Percentiles rank a stretch among this genome's conserved stretches.
phyloP scores from a whole-genome alignment of 1,284 basidiomycete species.

The Rhodotorula sp. region DNA sequence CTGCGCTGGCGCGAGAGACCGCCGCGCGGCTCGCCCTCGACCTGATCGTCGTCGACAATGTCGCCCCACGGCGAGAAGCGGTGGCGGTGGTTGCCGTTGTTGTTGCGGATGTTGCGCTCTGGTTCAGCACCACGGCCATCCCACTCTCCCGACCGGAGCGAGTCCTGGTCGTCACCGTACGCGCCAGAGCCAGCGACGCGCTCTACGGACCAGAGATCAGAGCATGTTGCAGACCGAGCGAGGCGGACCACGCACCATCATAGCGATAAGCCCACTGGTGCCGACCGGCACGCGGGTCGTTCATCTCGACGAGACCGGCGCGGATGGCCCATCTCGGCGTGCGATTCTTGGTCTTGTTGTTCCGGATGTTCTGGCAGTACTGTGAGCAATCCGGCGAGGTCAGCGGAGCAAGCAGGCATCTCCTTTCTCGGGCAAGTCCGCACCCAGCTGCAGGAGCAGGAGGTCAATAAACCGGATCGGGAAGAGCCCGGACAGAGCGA shows the following conservation, averaged over 20 bases:
- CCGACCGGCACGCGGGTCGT: slow-evolving; percentile 67
- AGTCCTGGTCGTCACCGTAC: slow-evolving; percentile 16
- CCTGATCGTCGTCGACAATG: slow-evolving; percentile 34
- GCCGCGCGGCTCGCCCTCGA: slow-evolving; percentile 29
- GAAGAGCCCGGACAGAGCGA: slow-evolving; percentile 3
- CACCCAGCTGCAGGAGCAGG: slow-evolving; percentile 14
- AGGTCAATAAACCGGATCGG: not conserved
- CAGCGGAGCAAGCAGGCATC: not conserved
- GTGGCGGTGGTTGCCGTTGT: slow-evolving; percentile 4
- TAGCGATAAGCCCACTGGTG: slow-evolving; percentile 77
- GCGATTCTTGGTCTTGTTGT: slow-evolving; percentile 86
- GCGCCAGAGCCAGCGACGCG: slow-evolving; percentile 11
- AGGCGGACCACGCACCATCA: slow-evolving; percentile 28
- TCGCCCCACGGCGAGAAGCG: slow-evolving; percentile 37
- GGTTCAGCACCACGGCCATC: slow-evolving; percentile 42
- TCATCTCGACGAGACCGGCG: slow-evolving; percentile 81
- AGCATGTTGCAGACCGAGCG: not conserved
- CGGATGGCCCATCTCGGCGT: slow-evolving; percentile 93
- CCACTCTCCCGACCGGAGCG: slow-evolving; percentile 22
- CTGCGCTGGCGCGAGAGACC: slow-evolving; percentile 11
- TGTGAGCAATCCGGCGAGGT: not conserved
- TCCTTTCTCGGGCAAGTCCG: not conserved
- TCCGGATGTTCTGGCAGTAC: slow-evolving; percentile 75
- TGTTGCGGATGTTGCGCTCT: not conserved
- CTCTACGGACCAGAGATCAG: not conserved